Conservation (phyloP, 1,284 basidiomycete genomes). For the Takashimella tepidaria region DNA sequence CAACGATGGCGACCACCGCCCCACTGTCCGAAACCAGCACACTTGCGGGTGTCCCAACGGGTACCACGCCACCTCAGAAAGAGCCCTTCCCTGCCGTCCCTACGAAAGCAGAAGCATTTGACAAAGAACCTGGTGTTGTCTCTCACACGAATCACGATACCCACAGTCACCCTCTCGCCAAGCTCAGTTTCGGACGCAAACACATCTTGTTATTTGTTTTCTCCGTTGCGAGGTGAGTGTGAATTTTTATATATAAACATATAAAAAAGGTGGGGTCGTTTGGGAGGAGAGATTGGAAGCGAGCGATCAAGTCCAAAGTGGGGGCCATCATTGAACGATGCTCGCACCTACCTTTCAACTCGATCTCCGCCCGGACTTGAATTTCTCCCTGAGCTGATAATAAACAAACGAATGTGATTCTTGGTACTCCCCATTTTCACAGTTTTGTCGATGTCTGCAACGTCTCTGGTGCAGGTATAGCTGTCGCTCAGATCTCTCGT, state of each 20-base stretch:
- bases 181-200: constrained; percentile 6
- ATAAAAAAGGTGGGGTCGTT: too few relatives aligned
- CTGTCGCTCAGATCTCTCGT: constrained; percentile 27
- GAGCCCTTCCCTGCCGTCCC: not conserved
- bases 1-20: too few relatives aligned
- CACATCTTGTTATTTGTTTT: constrained; percentile 25
- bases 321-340: not conserved
- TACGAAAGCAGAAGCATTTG: not conserved
- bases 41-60: not conserved
- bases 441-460: constrained; percentile 31
- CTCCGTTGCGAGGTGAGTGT: constrained; percentile 20
- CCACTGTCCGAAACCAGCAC: not conserved
- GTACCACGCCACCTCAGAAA: not conserved
- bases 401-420: not conserved
- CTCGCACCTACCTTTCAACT: not conserved
- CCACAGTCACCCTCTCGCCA: constrained; percentile 5
- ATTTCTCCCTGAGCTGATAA: too few relatives aligned
- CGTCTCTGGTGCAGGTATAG: constrained; percentile 30
- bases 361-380: not conserved
- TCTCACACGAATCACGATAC: not conserved
- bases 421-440: not conserved
- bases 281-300: not conserved
- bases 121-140: not conserved
- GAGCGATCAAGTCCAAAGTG: not conserved
- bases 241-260: constrained; percentile 5